Base-by-base conservation (phyloP, 768 basidiomycete genomes). In the Lepiota venenata region DNA sequence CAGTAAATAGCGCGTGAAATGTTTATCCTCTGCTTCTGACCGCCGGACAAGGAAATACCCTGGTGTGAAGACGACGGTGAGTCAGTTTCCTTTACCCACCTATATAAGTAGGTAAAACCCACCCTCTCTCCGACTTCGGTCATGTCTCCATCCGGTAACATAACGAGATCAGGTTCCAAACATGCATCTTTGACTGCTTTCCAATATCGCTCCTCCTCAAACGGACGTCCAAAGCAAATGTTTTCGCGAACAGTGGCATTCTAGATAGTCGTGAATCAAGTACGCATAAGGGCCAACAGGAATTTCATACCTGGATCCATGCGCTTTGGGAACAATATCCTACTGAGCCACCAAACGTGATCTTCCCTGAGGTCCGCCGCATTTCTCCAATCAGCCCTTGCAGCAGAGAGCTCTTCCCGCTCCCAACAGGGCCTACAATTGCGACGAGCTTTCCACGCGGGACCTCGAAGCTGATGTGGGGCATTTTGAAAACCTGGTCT, bases 171-270 rank as follows among this genome's bases (percentile, higher is more conserved):
- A 4, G 85, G 80, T 58, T 87, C 86, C 32, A 95, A 71, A 64
- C 87, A 95, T 0, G 92, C 81, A 63, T 89, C 88, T 4, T 74
- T 74, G 38, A 96, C 72, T 1, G 86, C 91, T 29, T 81, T 80
- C 91, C 90, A 91, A 65, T 95, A 95, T 52, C 81, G 77, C 50
- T 84, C 81, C 60, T 88, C 85, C 22, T 94, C 88, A 59, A 87
- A 93, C 5, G 87, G 84, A 32, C 84, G 76, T 36, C 93, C 93
- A 55, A 97, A 97, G 58, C 88, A 84, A 50, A 97, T 83, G 61
- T 96, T 97, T 42, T 96, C 92, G 48, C 91, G 79, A 32, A 95
- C 81, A 0, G 93, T 95, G 0, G 91, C 81, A 66, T 91, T 88
- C 83, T 87, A 45, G 35, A 35, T 44, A 46, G 22, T 32, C 11